phyloP scores from a whole-genome alignment of 2,329 filamentous ascomycete genomes.

The Ophiostoma ips region DNA sequence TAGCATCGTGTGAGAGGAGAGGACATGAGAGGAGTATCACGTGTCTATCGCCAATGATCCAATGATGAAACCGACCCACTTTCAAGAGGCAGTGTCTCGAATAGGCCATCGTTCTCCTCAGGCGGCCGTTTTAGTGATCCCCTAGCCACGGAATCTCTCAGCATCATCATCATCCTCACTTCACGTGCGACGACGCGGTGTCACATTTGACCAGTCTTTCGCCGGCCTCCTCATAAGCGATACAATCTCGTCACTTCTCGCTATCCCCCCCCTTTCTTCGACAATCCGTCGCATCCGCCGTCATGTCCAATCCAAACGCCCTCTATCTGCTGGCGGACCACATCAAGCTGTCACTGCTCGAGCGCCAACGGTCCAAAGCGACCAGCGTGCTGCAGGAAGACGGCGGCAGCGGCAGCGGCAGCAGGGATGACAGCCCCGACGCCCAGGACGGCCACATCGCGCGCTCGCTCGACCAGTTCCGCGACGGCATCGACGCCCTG shows the following conservation, averaged over 20 bases:
- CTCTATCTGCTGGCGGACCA: conserved; percentile 90
- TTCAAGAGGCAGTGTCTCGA: no score
- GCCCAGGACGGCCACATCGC: conserved; percentile 82
- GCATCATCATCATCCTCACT: no score
- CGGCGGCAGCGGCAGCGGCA: not conserved
- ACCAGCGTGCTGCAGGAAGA: conserved; percentile 53
- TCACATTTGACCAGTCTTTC: not conserved
- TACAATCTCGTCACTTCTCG: no score
- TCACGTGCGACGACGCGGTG: no score
- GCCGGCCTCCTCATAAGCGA: no score
- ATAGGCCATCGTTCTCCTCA: no score
- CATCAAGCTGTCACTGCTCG: conserved; percentile 87
- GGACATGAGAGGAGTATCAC: no score
- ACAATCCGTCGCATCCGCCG: not conserved
- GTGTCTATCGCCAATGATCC: no score
- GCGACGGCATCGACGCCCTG: conserved; percentile 61
- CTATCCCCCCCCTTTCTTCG: not conserved
- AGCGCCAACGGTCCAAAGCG: conserved; percentile 73
- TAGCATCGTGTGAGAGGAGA: no score
- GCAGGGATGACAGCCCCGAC: conserved; percentile 26
- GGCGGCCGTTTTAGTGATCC: no score
- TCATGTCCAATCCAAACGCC: conserved; percentile 52
- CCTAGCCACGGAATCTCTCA: no score
- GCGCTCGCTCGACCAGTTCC: conserved; percentile 73
- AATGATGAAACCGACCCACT: no score